A percentile compares a stretch with the other conserved stretches of the same genome.
phyloP scores from a whole-genome alignment of 352 stramenopile genomes.

The Stramenopiles sp. region DNA sequence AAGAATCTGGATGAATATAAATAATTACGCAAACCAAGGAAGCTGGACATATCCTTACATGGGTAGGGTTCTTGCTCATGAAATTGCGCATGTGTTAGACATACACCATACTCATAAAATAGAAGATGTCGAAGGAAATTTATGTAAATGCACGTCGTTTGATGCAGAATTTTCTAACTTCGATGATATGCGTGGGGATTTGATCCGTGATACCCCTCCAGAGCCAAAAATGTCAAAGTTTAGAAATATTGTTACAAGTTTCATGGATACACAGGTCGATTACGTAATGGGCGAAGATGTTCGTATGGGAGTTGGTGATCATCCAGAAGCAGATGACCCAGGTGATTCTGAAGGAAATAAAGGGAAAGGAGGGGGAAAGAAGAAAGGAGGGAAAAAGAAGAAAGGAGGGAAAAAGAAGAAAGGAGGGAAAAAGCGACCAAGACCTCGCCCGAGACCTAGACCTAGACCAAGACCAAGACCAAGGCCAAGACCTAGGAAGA shows the following conservation, averaged over 20 bases:
- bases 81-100: background rate
- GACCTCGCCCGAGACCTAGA: background rate
- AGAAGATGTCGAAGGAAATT: background rate
- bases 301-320: background rate
- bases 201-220: background rate
- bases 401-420: background rate
- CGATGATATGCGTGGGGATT: background rate
- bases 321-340: too few species aligned
- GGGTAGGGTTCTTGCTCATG: background rate
- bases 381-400: background rate
- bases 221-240: background rate
- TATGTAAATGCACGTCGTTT: background rate
- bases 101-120: background rate
- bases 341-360: background rate
- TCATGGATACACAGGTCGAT: background rate
- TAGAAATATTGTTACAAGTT: background rate
- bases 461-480: background rate
- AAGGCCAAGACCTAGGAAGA: background rate
- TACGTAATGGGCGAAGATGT: background rate
- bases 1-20: background rate
- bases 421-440: background rate
- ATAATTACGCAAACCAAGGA: background rate
- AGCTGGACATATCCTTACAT: background rate
- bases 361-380: background rate
- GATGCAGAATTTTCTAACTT: background rate